phyloP scores from a whole-genome alignment of 176 grass and related monocot species.

The Oryza brachyantha region DNA sequence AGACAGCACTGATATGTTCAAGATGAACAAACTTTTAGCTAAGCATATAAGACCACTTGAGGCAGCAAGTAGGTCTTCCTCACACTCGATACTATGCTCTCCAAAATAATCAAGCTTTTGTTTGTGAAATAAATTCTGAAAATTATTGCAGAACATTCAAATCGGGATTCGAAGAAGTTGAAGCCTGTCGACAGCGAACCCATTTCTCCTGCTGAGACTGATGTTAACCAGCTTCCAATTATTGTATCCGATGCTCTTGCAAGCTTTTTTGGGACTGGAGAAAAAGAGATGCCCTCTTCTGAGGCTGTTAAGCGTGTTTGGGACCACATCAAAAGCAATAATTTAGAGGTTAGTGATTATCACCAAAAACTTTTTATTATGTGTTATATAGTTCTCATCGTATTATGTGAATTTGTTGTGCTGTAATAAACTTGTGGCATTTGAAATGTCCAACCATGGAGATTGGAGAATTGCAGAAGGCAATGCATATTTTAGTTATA shows the following conservation, averaged over 20 bases:
- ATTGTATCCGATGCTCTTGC: constrained; percentile 74
- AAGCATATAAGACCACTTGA: constrained; percentile 83
- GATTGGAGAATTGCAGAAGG: constrained; percentile 4
- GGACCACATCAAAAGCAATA: constrained; percentile 94
- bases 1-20: constrained; percentile 92
- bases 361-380: constrained; percentile 9
- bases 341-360: constrained; percentile 76
- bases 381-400: constrained; percentile 2
- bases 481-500: background rate
- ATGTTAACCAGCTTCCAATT: constrained; percentile 45
- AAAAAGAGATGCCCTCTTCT: constrained; percentile 76
- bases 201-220: constrained; percentile 45
- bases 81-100: background rate
- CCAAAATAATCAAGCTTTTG: background rate
- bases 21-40: constrained; percentile 86
- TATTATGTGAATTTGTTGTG: background rate
- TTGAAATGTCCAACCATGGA: constrained; percentile 3
- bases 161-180: constrained; percentile 57
- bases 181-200: constrained; percentile 47
- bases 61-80: constrained; percentile 47
- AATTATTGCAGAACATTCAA: constrained; percentile 68
- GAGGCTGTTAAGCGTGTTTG: constrained; percentile 82
- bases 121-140: constrained; percentile 17
- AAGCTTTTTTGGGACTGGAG: constrained; percentile 74
- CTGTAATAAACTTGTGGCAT: background rate